These are phyloP conservation scores for Wallacemonas collosoma DNA, from an alignment of 208 protist genomes.

Conservation along the genomic window DNA sequence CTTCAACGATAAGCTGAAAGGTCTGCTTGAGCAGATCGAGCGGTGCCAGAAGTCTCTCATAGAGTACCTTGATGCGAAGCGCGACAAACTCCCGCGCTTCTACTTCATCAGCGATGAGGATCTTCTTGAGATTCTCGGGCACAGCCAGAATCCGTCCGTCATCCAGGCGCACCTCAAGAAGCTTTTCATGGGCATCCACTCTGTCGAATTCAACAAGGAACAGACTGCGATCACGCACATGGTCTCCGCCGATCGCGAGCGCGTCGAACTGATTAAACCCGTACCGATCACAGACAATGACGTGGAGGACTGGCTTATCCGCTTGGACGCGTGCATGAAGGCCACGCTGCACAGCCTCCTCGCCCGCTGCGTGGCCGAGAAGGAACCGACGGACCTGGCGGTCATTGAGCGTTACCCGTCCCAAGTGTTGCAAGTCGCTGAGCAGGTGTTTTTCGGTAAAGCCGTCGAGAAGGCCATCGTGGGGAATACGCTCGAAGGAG, in stretches of 20 bases:
- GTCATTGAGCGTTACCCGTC: constrained; percentile 77
- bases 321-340: constrained; percentile 88
- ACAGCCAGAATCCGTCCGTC: constrained; percentile 90
- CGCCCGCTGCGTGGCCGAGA: constrained; percentile 47
- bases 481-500: constrained; percentile 28
- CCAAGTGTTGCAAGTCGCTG: constrained; percentile 87
- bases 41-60: constrained; percentile 96
- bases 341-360: constrained; percentile 80
- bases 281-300: constrained; percentile 88
- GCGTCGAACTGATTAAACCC: constrained; percentile 59
- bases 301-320: constrained; percentile 94
- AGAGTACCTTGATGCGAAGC: constrained; percentile 98
- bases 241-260: constrained; percentile 88
- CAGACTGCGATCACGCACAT: constrained; percentile 89
- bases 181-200: constrained; percentile 94
- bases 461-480: constrained; percentile 69
- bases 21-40: constrained; percentile 95
- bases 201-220: constrained; percentile 80
- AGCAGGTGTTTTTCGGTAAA: constrained; percentile 84
- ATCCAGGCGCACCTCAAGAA: constrained; percentile 94
- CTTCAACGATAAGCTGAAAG: constrained; percentile 84
- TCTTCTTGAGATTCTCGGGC: constrained; percentile 97
- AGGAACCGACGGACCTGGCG: constrained; percentile 35
- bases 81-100: constrained; percentile 94
- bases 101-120: constrained; percentile 99